phyloP scores from a whole-genome alignment of 2,329 filamentous ascomycete genomes.

The Fusarium continuum region DNA sequence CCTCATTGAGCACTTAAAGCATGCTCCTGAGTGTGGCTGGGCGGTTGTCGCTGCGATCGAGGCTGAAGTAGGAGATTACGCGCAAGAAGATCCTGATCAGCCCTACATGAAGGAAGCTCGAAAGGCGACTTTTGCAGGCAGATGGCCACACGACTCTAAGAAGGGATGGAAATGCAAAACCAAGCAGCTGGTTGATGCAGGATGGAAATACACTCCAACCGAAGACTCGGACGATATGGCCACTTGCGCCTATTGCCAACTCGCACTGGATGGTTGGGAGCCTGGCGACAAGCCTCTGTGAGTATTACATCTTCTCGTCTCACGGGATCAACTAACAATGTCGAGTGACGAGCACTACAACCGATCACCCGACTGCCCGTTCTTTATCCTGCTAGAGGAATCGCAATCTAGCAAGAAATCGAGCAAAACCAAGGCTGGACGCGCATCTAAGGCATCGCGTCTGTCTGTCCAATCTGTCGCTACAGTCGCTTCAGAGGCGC shows the following conservation, averaged over 20 bases:
- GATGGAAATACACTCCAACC: conserved; percentile 92
- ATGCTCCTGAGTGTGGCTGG: conserved; percentile 86
- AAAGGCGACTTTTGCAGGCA: conserved; percentile 80
- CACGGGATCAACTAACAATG: conserved; percentile 36
- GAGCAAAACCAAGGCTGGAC: conserved; percentile 61
- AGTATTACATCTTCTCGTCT: conserved; percentile 47
- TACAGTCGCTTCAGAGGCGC: conserved; percentile 60
- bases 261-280: conserved; percentile 95
- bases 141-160: conserved; percentile 91
- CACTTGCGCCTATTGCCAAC: conserved; percentile 88
- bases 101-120: conserved; percentile 78
- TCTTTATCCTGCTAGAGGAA: conserved; percentile 76
- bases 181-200: conserved; percentile 90
- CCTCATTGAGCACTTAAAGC: conserved; percentile 83
- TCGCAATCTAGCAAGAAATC: conserved; percentile 65
- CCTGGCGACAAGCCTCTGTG: conserved; percentile 87
- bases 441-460: conserved; percentile 75
- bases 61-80: conserved; percentile 68
- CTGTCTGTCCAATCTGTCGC: conserved; percentile 67
- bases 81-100: conserved; percentile 77
- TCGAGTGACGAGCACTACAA: conserved; percentile 83
- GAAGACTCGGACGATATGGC: conserved; percentile 87
- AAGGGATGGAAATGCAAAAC: conserved; percentile 89
- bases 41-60: conserved; percentile 75
- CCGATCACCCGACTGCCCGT: conserved; percentile 81